These are phyloP conservation scores for Nicotiana benthamiana DNA, from an alignment of 257 asterid genomes.

Conservation along the genomic window DNA sequence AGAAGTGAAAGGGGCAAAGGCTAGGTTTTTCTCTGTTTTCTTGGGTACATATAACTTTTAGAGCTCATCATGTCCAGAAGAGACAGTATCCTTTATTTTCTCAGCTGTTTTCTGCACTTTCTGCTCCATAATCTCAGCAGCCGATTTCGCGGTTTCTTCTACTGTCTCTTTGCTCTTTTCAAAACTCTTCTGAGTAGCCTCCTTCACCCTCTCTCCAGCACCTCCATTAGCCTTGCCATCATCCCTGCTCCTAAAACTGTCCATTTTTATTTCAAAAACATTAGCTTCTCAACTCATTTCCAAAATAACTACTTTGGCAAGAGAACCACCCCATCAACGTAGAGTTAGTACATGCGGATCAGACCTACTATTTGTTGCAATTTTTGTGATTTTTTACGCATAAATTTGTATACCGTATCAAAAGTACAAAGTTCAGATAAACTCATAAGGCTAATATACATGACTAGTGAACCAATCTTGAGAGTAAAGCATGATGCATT, in stretches of 20 bases:
- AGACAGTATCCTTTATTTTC: not conserved
- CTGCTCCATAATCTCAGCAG: constrained; percentile 15
- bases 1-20: not conserved
- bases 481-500: not conserved
- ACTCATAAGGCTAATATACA: too few relatives aligned
- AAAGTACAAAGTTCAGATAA: too few relatives aligned
- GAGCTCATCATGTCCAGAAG: constrained; percentile 9
- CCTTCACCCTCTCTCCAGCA: constrained; percentile 15
- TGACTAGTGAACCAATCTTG: not conserved
- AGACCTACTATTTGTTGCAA: too few relatives aligned
- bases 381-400: too few relatives aligned
- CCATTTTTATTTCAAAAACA: not conserved
- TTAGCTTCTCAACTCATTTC: not conserved
- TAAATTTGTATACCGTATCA: too few relatives aligned
- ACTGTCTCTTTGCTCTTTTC: constrained; percentile 2
- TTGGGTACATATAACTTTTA: not conserved
- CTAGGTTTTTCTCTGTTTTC: not conserved
- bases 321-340: not conserved
- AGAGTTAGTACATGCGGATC: not conserved
- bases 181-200: constrained; percentile 26
- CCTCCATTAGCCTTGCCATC: not conserved
- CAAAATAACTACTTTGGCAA: not conserved
- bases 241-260: constrained; percentile 18
- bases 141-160: constrained; percentile 20
- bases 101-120: constrained; percentile 15